phyloP scores from a whole-genome alignment of 1,284 basidiomycete genomes.

The Ganoderma lucidum region DNA sequence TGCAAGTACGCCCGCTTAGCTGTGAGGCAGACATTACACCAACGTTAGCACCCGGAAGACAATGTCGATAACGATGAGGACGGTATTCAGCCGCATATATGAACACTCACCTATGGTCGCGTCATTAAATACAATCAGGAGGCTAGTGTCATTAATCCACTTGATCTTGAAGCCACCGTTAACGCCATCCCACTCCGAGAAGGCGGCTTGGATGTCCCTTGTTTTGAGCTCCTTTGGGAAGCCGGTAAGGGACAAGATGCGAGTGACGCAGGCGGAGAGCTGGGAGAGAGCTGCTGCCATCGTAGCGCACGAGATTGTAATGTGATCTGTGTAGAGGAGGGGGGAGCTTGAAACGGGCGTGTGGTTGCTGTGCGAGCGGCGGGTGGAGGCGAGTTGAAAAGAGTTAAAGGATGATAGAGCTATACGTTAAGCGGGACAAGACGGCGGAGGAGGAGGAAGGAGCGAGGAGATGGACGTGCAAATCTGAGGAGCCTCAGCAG shows the following conservation, averaged over 20 bases:
- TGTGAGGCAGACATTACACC: conserved; percentile 37
- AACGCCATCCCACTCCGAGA: conserved; percentile 88
- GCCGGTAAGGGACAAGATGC: conserved; percentile 91
- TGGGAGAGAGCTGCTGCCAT: conserved; percentile 70
- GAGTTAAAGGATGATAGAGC: conserved; percentile 36
- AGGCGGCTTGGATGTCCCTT: conserved; percentile 92
- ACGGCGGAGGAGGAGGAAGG: conserved; percentile 38
- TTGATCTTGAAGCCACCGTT: conserved; percentile 98
- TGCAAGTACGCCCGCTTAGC: conserved; percentile 96
- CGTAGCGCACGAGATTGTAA: conserved; percentile 31
- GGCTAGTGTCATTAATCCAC: conserved; percentile 97
- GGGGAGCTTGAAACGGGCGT: conserved; percentile 20
- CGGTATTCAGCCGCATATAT: background rate
- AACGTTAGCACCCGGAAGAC: conserved; percentile 23
- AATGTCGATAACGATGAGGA: conserved; percentile 12
- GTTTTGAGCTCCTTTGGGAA: conserved; percentile 98
- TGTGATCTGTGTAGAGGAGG: conserved; percentile 26
- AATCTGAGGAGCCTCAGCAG: conserved; percentile 30
- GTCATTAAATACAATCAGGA: conserved; percentile 94
- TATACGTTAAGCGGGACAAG: conserved; percentile 38
- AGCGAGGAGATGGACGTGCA: conserved; percentile 45
- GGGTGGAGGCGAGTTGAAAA: conserved; percentile 22
- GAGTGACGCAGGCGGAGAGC: conserved; percentile 93
- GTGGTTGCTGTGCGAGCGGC: conserved; percentile 34
- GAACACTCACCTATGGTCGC: conserved; percentile 75